Conservation (phyloP, 208 protist species). For the Naegleria lovaniensis region DNA sequence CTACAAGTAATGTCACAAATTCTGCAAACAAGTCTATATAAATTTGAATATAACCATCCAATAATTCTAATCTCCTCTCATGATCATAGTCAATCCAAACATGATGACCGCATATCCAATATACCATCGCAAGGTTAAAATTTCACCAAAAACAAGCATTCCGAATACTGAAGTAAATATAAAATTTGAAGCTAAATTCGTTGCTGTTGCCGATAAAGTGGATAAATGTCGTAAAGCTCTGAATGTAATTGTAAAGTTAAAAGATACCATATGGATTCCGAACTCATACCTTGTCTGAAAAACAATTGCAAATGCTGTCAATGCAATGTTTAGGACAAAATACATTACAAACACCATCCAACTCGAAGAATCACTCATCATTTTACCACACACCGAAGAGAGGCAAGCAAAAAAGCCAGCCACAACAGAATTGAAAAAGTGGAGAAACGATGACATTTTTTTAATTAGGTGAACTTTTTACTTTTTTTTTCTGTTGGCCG, state of each 20-base stretch:
- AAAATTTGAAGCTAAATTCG: not conserved
- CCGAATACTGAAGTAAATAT: not conserved
- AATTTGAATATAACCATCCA: not conserved
- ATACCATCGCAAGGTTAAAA: not conserved
- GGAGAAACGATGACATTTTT: not conserved
- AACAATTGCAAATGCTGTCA: not conserved
- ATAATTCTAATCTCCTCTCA: not conserved
- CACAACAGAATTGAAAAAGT: not conserved
- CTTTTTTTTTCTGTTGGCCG: not conserved
- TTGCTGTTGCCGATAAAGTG: not conserved
- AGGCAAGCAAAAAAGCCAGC: not conserved
- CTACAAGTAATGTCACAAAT: no score
- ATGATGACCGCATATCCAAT: not conserved
- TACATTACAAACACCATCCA: not conserved
- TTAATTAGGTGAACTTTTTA: not conserved
- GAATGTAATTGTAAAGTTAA: not conserved
- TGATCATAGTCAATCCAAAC: not conserved
- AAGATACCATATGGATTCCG: not conserved
- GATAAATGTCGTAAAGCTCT: not conserved
- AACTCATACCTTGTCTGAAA: not conserved
- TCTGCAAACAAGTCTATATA: no score
- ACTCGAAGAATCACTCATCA: not conserved
- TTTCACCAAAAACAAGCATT: not conserved
- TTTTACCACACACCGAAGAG: not conserved
- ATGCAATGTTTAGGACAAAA: not conserved